Evolutionary conservation across 2,329 filamentous ascomycete genomes (phyloP).

Genomic region (Phaeosphaeriaceae sp.): DNA sequence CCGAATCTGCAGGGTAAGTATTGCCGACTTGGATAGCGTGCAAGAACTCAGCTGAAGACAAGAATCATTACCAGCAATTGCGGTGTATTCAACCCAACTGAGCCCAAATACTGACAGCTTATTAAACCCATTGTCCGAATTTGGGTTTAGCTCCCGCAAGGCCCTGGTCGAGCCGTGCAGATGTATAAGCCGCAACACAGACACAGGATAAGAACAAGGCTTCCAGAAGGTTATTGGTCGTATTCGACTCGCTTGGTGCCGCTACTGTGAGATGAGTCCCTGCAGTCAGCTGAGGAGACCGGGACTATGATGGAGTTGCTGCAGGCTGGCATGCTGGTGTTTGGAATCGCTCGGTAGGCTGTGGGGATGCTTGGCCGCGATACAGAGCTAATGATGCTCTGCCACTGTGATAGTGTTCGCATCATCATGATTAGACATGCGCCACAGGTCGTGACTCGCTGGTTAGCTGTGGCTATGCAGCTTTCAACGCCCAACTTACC

Average conservation of each 20-base stretch:
- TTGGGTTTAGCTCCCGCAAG: conserved; percentile 17
- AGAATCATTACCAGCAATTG: conserved; percentile 3
- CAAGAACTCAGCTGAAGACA: conserved; percentile 3
- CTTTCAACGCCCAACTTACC: not conserved
- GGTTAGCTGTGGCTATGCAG: not conserved
- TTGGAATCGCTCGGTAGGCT: not conserved
- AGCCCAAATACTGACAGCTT: conserved; percentile 9
- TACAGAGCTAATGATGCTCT: not conserved
- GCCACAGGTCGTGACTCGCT: not conserved
- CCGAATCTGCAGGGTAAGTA: not conserved
- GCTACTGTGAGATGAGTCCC: conserved; percentile 6
- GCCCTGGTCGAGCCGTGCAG: conserved; percentile 1
- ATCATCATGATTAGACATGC: not conserved
- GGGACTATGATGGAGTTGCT: not conserved
- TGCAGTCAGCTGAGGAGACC: conserved; percentile 11
- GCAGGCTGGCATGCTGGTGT: not conserved
- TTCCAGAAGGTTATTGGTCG: conserved; percentile 14
- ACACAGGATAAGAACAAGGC: conserved; percentile 8
- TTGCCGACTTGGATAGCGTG: not conserved
- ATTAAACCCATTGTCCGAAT: conserved; percentile 23
- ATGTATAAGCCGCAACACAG: conserved; percentile 22
- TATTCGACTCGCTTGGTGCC: conserved; percentile 5
- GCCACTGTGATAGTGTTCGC: not conserved
- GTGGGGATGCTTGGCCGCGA: not conserved
- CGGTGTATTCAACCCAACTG: conserved; percentile 3